Evolutionary conservation across 768 basidiomycete genomes (phyloP).

Genomic region (Lactarius pseudohatsudake): DNA sequence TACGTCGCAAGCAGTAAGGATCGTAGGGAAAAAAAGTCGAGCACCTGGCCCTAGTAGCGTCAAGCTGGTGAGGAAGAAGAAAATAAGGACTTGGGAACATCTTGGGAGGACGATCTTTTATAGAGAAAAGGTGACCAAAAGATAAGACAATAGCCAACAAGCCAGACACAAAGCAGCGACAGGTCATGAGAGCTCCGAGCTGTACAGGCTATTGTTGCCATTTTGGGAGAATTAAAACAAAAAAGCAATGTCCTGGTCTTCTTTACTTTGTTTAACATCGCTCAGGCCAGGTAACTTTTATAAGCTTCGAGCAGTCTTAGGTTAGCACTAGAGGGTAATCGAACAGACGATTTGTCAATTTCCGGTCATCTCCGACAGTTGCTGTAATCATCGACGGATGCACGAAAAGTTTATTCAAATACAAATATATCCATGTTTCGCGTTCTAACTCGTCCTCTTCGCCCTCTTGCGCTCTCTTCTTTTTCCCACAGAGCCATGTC

Average conservation of each 20-base stretch:
- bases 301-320: neutral
- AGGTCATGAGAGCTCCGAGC: neutral
- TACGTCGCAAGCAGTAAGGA: neutral
- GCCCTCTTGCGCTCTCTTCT: conserved; percentile 11
- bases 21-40: conserved; percentile 5
- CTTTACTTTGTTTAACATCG: neutral
- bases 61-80: conserved; percentile 12
- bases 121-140: conserved; percentile 4
- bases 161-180: neutral
- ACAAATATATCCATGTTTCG: conserved; percentile 37
- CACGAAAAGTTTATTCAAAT: neutral
- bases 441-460: conserved; percentile 35
- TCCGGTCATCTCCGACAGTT: neutral
- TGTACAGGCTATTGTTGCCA: neutral
- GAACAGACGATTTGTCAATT: neutral
- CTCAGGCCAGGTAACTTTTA: neutral
- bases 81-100: neutral
- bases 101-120: conserved; percentile 1
- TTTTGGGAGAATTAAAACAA: neutral
- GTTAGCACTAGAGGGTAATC: neutral
- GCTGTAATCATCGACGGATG: neutral
- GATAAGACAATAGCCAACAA: conserved; percentile 9
- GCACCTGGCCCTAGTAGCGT: conserved; percentile 26
- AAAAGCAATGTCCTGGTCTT: neutral
- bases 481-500: conserved; percentile 24